Base-by-base conservation (phyloP, 768 basidiomycete genomes). In the Termitomyces sp. region DNA sequence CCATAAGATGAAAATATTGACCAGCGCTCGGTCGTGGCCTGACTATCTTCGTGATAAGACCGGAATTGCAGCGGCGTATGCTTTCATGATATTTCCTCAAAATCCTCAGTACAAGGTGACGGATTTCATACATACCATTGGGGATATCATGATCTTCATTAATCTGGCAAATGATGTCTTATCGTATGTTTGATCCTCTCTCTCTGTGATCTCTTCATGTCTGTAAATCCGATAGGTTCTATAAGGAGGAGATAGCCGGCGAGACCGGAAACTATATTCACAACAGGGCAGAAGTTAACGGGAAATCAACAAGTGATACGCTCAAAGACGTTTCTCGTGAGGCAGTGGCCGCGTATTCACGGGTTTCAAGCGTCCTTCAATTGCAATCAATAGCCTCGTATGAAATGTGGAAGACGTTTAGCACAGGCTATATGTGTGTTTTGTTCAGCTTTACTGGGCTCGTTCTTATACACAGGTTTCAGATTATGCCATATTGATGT, bases 1-100 rank as follows among this genome's bases (percentile, higher is more conserved):
- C 16, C 2, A 20, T 12, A 32, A 28, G 12, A 45, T 56, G 55
- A 45, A 33, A 32, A 15, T 40, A 2, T 15, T 13, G 2, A 1
- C 38, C 1, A 13, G 8, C 6, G 53, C 53, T 40, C 53, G 40
- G 7, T 55, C 53, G 8, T 55, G 53, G 53, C 53, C 53, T 2
- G 16, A 55, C 7, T 55, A 38, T 28, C 55, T 56, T 35, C 55
- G 42, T n/a, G 11, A 56, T 9, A 56, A 56, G 24, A 56, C 55
- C 1, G 55, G 55, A 5, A 9, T 56, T 11, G 24, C 55, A 1
- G 24, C 42, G 7, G 40, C 55, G 3, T 56, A 56, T n/a, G 39
- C 55, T 1, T 56, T 45, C 18, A 44, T 56, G 39, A 56, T 56
- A 9, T 56, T 56, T 44, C 55, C 55, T 0, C 55, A 5, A 1